phyloP scores from a whole-genome alignment of 164 flowering plant species.

The Vitis riparia region DNA sequence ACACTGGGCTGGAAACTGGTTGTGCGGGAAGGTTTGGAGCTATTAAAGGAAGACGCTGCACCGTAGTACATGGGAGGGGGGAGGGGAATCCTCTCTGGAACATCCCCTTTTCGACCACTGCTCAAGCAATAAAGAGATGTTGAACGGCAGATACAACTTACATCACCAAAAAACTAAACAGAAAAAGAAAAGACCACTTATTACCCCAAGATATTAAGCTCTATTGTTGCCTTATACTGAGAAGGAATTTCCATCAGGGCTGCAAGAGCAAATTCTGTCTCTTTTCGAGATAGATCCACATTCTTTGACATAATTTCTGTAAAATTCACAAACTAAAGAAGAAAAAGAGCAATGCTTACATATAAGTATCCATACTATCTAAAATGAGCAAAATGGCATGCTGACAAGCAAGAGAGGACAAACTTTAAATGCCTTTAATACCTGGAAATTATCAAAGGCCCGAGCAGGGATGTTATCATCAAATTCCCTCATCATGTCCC shows the following conservation, averaged over 20 bases:
- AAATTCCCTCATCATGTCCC: conserved; percentile 79
- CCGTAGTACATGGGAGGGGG: conserved; percentile 67
- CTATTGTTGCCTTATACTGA: conserved; percentile 86
- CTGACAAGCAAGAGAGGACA: neutral
- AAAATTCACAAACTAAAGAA: conserved; percentile 78
- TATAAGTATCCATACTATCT: neutral
- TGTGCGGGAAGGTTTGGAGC: conserved; percentile 42
- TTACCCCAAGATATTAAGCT: conserved; percentile 76
- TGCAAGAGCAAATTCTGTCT: conserved; percentile 85
- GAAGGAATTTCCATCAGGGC: conserved; percentile 91
- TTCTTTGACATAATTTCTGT: conserved; percentile 84
- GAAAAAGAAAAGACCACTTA: neutral
- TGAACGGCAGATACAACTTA: neutral
- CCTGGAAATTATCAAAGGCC: conserved; percentile 78
- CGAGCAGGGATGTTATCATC: conserved; percentile 79
- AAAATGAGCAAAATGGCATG: neutral
- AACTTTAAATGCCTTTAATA: neutral
- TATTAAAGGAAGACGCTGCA: conserved; percentile 21
- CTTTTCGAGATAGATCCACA: conserved; percentile 44
- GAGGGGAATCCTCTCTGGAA: conserved; percentile 62
- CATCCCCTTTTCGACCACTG: conserved; percentile 48
- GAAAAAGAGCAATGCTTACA: conserved; percentile 6
- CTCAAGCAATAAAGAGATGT: conserved; percentile 10
- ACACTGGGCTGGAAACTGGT: conserved; percentile 46
- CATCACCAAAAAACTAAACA: neutral